Conservation (phyloP, 257 asterid genomes). For the Scutellaria minor region DNA sequence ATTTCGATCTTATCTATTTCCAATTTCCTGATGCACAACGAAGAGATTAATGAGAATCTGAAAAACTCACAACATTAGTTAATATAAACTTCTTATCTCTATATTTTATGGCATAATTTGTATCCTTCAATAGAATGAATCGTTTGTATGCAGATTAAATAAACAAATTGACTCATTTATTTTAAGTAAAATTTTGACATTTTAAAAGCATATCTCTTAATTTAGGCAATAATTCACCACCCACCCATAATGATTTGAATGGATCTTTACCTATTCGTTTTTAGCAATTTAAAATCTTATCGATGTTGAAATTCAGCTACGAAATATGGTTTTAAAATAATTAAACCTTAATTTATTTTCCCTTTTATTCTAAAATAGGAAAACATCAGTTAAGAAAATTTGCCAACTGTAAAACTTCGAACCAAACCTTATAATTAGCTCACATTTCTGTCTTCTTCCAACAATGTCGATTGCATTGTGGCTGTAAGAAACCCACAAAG, state of each 20-base stretch:
- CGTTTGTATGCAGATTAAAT: not conserved
- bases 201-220: conserved; percentile 1
- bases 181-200: not conserved
- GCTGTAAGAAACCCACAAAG: conserved; percentile 31
- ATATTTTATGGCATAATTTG: not conserved
- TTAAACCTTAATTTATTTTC: too few species aligned
- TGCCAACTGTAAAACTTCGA: conserved; percentile 43
- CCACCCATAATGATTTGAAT: not conserved
- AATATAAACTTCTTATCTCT: too few species aligned
- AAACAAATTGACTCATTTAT: not conserved
- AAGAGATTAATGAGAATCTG: too few species aligned
- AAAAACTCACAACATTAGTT: too few species aligned
- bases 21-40: too few species aligned
- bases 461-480: conserved; percentile 33
- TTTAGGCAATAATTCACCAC: conserved; percentile 16
- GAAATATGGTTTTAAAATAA: too few species aligned
- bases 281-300: conserved; percentile 6
- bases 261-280: conserved; percentile 8
- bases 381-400: not conserved
- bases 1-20: too few species aligned
- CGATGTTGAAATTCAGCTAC: not conserved
- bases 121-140: conserved; percentile 10
- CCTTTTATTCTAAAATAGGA: too few species aligned
- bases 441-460: conserved; percentile 37
- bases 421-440: conserved; percentile 26